These are phyloP conservation scores for Patellifolia procumbens DNA, from an alignment of 179 eudicot species.

Conservation along the genomic window DNA sequence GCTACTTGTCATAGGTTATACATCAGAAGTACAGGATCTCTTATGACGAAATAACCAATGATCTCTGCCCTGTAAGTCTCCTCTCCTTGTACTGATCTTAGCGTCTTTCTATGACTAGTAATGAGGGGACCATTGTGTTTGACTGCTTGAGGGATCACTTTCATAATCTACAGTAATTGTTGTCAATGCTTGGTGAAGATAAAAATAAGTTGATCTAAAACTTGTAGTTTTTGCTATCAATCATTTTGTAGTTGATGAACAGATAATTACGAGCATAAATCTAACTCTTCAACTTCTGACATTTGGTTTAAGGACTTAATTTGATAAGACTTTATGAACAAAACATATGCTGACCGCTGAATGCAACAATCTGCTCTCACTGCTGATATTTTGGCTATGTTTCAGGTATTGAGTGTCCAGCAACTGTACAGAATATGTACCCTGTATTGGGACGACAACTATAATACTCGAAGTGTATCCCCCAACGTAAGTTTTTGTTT, in stretches of 20 bases:
- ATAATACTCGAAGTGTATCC: conserved; percentile 90
- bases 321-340: neutral
- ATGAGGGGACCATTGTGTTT: neutral
- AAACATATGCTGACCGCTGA: neutral
- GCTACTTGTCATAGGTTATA: conserved; percentile 35
- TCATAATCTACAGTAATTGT: neutral
- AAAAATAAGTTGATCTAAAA: neutral
- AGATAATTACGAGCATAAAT: neutral
- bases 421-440: conserved; percentile 91
- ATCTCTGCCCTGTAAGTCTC: conserved; percentile 44
- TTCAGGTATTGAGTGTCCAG: conserved; percentile 84
- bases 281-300: neutral
- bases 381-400: conserved; percentile 5
- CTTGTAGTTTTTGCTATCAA: neutral
- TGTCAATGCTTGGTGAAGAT: neutral
- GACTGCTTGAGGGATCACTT: neutral
- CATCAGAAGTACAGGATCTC: conserved; percentile 49
- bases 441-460: conserved; percentile 85
- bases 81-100: neutral
- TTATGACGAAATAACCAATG: conserved; percentile 44
- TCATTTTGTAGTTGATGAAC: neutral
- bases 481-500: conserved; percentile 58
- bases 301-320: too few relatives aligned
- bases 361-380: neutral
- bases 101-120: neutral